Conservation (phyloP, 1,284 basidiomycete genomes). For the Leccinum fallax region DNA sequence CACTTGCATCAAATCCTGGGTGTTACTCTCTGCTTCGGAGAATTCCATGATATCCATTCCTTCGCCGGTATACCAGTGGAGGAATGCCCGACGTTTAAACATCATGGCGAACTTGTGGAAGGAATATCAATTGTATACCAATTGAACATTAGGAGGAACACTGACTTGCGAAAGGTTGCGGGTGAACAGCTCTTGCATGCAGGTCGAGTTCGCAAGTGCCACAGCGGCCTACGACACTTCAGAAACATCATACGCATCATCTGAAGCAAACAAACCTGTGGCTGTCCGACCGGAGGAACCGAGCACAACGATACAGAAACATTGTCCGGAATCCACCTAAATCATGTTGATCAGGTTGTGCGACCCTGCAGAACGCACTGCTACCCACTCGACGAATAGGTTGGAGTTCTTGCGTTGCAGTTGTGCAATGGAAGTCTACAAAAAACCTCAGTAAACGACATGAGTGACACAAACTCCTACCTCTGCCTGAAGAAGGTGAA, state of each 20-base stretch:
- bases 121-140: constrained; percentile 16
- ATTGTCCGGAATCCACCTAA: constrained; percentile 85
- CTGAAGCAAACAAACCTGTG: constrained; percentile 48
- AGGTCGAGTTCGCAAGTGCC: constrained; percentile 83
- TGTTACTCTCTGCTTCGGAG: constrained; percentile 85
- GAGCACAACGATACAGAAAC: constrained; percentile 81
- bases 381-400: constrained; percentile 75
- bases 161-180: constrained; percentile 67
- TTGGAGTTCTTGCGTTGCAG: constrained; percentile 73
- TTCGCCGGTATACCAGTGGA: constrained; percentile 92
- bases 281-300: constrained; percentile 81
- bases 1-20: constrained; percentile 77
- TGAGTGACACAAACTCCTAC: constrained; percentile 13
- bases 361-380: background rate
- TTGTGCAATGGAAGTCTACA: constrained; percentile 48
- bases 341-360: background rate
- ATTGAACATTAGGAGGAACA: background rate
- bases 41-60: constrained; percentile 95
- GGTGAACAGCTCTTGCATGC: constrained; percentile 90
- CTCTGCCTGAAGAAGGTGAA: constrained; percentile 39
- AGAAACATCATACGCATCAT: constrained; percentile 2
- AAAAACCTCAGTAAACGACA: constrained; percentile 3
- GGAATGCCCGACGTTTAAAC: constrained; percentile 84
- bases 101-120: constrained; percentile 69
- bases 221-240: constrained; percentile 59